Conservation (phyloP, 345 rosid genomes). For the Camelina hispida region DNA sequence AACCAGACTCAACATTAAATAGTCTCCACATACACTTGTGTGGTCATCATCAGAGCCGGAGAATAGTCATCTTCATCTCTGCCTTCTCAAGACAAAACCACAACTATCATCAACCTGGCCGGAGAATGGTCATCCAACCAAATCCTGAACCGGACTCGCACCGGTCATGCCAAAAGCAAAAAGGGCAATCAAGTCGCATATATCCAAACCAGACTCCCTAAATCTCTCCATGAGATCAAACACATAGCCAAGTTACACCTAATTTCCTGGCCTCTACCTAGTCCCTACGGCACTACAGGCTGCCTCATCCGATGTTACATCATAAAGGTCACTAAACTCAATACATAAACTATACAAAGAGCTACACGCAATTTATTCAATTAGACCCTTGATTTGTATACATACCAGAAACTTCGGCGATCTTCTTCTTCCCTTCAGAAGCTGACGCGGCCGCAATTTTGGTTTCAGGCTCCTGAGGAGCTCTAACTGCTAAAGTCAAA, state of each 20-base stretch:
- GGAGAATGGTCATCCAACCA: not conserved
- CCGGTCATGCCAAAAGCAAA: not conserved
- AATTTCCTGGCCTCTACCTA: not conserved
- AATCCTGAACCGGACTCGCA: not conserved
- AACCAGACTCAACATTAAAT: not conserved
- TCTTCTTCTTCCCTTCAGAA: conserved; percentile 36
- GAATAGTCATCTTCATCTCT: not conserved
- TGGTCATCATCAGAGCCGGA: not conserved
- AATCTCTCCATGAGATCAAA: not conserved
- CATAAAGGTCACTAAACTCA: conserved; percentile 5
- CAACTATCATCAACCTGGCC: not conserved
- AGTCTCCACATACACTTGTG: not conserved
- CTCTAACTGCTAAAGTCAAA: conserved; percentile 54
- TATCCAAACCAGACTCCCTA: not conserved
- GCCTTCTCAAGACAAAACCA: not conserved
- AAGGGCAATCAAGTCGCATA: conserved; percentile 6
- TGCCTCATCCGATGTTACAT: too few relatives aligned
- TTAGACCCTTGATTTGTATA: not conserved
- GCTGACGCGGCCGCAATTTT: not conserved
- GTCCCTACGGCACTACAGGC: not conserved
- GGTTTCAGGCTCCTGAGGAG: conserved; percentile 21
- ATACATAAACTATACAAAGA: not conserved
- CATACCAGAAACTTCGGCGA: conserved; percentile 47
- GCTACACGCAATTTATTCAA: not conserved
- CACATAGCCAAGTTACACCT: not conserved